These are phyloP conservation scores for Endocarpon pusillum DNA, from an alignment of 495 filamentous ascomycete species.

Conservation along the genomic window DNA sequence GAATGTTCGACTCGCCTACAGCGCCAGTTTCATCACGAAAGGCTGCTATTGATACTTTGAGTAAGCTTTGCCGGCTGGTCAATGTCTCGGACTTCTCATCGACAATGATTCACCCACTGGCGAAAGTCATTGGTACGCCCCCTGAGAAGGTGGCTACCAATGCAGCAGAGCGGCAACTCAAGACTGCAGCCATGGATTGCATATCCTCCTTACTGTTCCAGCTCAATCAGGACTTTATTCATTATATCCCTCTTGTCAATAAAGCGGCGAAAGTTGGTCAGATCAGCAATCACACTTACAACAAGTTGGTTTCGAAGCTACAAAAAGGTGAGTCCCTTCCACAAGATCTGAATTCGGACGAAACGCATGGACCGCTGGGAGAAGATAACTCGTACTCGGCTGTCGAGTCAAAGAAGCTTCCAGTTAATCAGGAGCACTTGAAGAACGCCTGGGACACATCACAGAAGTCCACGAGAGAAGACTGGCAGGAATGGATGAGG, in stretches of 20 bases:
- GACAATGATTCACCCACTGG: slow-evolving; percentile 80
- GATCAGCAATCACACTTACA: slow-evolving; percentile 73
- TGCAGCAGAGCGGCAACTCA: slow-evolving; percentile 51
- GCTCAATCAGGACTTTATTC: slow-evolving; percentile 82
- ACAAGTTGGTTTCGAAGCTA: slow-evolving; percentile 75
- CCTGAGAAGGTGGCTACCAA: no score
- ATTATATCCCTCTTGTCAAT: slow-evolving; percentile 81
- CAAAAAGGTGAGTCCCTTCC: slow-evolving; percentile 87
- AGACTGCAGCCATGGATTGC: slow-evolving; percentile 81
- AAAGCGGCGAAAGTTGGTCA: slow-evolving; percentile 51
- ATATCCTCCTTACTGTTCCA: slow-evolving; percentile 91
- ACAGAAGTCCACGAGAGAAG: slow-evolving; percentile 87
- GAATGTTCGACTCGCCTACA: slow-evolving; percentile 70
- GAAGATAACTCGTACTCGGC: slow-evolving; percentile 70
- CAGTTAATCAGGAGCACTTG: slow-evolving; percentile 90
- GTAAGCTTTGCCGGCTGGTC: slow-evolving; percentile 86
- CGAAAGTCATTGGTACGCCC: slow-evolving; percentile 58
- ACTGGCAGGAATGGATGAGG: slow-evolving; percentile 98
- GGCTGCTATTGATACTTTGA: slow-evolving; percentile 83
- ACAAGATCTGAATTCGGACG: slow-evolving; percentile 81
- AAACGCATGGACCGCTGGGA: slow-evolving; percentile 57
- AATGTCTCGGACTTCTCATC: slow-evolving; percentile 95
- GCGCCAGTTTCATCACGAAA: slow-evolving; percentile 65
- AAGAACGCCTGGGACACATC: slow-evolving; percentile 95
- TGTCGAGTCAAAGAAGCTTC: slow-evolving; percentile 78